Percentiles rank a stretch among this genome's conserved stretches.
These are phyloP conservation scores for Stachybotrys chlorohalonatus DNA, from an alignment of 2,329 filamentous ascomycete species.

Conservation along the genomic window DNA sequence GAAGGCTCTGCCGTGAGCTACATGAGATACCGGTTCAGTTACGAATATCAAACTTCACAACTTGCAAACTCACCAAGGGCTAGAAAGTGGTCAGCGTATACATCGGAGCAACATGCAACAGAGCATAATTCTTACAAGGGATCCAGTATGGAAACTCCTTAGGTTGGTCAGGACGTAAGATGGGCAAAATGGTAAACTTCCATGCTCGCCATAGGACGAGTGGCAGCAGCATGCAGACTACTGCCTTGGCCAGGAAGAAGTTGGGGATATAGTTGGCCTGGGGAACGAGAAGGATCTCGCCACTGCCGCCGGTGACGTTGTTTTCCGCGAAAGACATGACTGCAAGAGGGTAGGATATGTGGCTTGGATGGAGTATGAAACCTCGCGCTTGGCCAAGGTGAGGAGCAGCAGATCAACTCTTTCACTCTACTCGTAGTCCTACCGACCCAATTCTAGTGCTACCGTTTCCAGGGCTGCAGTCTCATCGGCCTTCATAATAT, in stretches of 20 bases:
- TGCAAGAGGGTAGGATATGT: not conserved
- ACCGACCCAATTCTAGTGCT: too few species aligned
- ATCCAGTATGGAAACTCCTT: constrained; percentile 4
- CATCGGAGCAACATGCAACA: not conserved
- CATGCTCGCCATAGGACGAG: constrained; percentile 1
- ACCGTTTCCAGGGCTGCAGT: too few species aligned
- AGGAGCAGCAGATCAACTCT: too few species aligned
- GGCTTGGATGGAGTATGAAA: too few species aligned
- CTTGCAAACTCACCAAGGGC: not conserved
- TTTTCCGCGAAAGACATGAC: not conserved
- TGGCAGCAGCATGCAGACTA: not conserved
- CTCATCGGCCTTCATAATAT: too few species aligned
- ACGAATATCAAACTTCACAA: too few species aligned
- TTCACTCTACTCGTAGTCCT: too few species aligned
- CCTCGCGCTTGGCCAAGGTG: too few species aligned
- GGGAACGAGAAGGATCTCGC: not conserved
- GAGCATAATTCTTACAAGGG: constrained; percentile 1
- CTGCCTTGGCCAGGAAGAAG: not conserved
- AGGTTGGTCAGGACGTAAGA: constrained; percentile 1
- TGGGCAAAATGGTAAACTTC: constrained; percentile 2
- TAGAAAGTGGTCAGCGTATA: not conserved
- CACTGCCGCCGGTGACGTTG: not conserved
- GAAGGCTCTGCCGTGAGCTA: constrained; percentile 12
- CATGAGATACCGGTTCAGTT: too few species aligned
- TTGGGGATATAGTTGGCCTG: not conserved